Conservation (phyloP, 2,329 filamentous ascomycete species). For the Catunica adiposa region DNA sequence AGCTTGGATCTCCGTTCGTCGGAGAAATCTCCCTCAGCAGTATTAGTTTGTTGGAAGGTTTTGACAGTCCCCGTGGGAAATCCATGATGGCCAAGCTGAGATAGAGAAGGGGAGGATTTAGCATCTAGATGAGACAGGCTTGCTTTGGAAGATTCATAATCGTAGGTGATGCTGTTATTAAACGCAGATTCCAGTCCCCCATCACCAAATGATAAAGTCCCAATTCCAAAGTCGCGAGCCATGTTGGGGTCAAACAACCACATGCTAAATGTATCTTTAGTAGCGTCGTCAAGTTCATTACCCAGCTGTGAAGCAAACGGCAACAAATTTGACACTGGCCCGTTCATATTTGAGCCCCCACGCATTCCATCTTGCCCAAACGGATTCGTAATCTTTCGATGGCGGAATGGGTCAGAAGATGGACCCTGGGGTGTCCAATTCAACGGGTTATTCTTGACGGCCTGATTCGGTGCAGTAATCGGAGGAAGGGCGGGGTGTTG, state of each 20-base stretch:
- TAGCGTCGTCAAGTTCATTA: slow-evolving; percentile 17
- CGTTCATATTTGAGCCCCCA: too few species aligned
- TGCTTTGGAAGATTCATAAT: slow-evolving; percentile 30
- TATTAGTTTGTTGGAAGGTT: not conserved
- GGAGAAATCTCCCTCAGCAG: slow-evolving; percentile 14
- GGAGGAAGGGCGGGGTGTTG: not conserved
- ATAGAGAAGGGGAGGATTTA: not conserved
- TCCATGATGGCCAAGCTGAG: not conserved
- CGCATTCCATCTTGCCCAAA: too few species aligned
- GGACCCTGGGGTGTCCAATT: not conserved
- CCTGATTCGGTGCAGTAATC: not conserved
- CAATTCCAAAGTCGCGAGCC: slow-evolving; percentile 25
- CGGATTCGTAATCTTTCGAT: slow-evolving; percentile 11
- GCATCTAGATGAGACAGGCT: slow-evolving; percentile 30
- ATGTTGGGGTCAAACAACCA: slow-evolving; percentile 35
- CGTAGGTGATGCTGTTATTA: slow-evolving; percentile 34
- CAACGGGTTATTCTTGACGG: not conserved
- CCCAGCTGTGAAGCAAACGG: not conserved
- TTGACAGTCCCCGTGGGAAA: not conserved
- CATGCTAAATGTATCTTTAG: slow-evolving; percentile 30
- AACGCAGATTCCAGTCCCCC: slow-evolving; percentile 34
- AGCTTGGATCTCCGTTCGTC: slow-evolving; percentile 24
- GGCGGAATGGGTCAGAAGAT: not conserved
- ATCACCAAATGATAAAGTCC: slow-evolving; percentile 31
- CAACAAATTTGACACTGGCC: too few species aligned